Base-by-base conservation (phyloP, 2,329 filamentous ascomycete genomes). In the Sphaerulina populicola region DNA sequence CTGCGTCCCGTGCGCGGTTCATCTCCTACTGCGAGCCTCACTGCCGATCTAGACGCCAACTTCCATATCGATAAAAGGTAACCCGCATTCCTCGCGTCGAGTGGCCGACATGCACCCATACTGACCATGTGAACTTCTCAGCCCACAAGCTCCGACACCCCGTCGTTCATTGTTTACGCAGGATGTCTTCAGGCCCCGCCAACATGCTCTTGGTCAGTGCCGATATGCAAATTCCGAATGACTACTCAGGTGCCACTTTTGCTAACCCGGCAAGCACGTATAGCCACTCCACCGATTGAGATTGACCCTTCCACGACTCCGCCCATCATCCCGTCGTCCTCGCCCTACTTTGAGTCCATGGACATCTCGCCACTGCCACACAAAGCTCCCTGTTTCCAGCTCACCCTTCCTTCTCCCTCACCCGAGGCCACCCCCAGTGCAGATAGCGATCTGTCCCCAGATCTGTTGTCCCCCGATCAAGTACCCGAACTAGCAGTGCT, bases 1-100 rank as follows among this genome's bases (percentile, higher is more conserved):
- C 71, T 86, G 62, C 89, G 87, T 66, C 79, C 85, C 18, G 58
- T 55, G 75, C 88, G 63, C 81, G 88, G 88, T 44, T 94, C 90
- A 15, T 98, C 93, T 51, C 93, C 93, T 5, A 90, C 89, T 33
- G 83, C 88, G 47, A 94, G 88, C 65, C 75, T 98, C 61, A 91
- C 90, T 38, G 90, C 89, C 56, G 93, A 98, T 71, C 78, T 97
- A 62, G 96, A 90, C 52, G 89, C 95, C 68, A 98, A 97, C 74
- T 94, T 97, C 68, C 86, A 91, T 67, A 86, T 97, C 68, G 90
- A 96, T 71, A 88, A 85, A 66, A 96, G 90, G 91, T 96, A 76
- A 61, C 58, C 78, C 73, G 62, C 61, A 63, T 63, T 66, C 60
- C 60, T 61, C 62, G 60, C 57, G 53, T 39, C 44, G 49, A 55